These are phyloP conservation scores for Alternaria sp. DNA, from an alignment of 2,329 filamentous ascomycete genomes.

Conservation along the genomic window DNA sequence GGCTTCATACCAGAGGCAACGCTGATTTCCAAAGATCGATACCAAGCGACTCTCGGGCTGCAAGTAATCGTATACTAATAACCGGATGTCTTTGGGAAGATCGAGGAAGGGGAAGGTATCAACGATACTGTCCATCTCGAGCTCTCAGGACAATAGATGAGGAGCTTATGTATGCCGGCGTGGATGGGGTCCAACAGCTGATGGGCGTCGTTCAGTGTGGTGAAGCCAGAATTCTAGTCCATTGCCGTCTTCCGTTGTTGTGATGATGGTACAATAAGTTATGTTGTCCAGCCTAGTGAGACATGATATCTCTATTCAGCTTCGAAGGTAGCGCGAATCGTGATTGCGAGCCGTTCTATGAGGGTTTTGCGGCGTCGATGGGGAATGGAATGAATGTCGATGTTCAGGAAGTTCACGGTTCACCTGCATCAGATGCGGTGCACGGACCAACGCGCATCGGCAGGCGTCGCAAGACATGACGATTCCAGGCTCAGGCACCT, in stretches of 20 bases:
- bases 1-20: neutral
- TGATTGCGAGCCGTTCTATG: neutral
- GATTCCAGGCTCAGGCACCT: conserved; percentile 12
- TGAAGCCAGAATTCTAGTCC: neutral
- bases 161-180: neutral
- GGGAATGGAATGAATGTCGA: neutral
- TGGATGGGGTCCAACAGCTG: neutral
- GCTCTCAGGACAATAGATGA: neutral
- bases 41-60: neutral
- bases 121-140: too few relatives aligned
- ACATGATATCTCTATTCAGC: neutral
- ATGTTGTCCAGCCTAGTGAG: neutral
- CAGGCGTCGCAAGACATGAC: conserved; percentile 21
- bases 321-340: neutral
- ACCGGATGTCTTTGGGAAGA: neutral
- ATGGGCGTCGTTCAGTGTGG: neutral
- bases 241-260: neutral
- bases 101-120: neutral
- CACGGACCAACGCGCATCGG: conserved; percentile 6
- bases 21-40: neutral
- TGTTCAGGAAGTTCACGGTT: neutral
- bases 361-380: neutral
- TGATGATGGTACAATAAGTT: neutral
- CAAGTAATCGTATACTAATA: neutral
- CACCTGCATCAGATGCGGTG: neutral